These are phyloP conservation scores for Lactarius trivialis DNA, from an alignment of 768 basidiomycete genomes.

Conservation along the genomic window DNA sequence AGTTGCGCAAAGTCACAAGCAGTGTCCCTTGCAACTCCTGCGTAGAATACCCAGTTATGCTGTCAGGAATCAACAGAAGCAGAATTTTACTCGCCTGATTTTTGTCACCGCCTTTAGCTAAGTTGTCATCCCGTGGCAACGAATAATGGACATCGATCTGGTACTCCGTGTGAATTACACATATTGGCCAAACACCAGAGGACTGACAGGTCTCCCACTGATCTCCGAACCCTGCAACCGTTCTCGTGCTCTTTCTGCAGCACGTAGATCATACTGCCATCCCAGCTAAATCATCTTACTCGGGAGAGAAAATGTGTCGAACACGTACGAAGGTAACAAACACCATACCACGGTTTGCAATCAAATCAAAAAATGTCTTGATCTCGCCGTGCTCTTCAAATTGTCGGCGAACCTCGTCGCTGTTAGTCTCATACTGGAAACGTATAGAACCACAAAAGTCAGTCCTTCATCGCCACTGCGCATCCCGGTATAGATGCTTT, in stretches of 20 bases:
- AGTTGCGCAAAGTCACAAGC: conserved; percentile 69
- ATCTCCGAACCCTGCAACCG: conserved; percentile 86
- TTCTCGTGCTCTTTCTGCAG: conserved; percentile 88
- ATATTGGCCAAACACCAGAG: not conserved
- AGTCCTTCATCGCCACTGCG: conserved; percentile 8
- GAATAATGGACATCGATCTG: conserved; percentile 99
- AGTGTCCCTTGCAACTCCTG: conserved; percentile 81
- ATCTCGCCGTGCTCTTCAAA: conserved; percentile 96
- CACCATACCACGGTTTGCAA: conserved; percentile 94
- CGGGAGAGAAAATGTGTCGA: not conserved
- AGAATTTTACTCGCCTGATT: conserved; percentile 54
- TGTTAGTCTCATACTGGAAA: conserved; percentile 80
- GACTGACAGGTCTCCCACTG: conserved; percentile 78
- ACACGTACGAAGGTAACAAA: conserved; percentile 94
- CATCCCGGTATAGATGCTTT: not conserved
- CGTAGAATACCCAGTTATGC: not conserved
- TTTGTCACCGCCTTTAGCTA: conserved; percentile 61
- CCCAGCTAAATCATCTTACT: not conserved
- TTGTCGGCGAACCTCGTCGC: conserved; percentile 71
- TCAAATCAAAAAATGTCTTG: conserved; percentile 95
- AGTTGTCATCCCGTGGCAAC: conserved; percentile 73
- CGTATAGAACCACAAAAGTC: conserved; percentile 6
- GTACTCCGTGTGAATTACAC: conserved; percentile 14
- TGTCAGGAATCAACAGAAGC: not conserved
- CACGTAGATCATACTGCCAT: conserved; percentile 79